Conservation (phyloP, 2,329 filamentous ascomycete species). For the Colletotrichum sp. region DNA sequence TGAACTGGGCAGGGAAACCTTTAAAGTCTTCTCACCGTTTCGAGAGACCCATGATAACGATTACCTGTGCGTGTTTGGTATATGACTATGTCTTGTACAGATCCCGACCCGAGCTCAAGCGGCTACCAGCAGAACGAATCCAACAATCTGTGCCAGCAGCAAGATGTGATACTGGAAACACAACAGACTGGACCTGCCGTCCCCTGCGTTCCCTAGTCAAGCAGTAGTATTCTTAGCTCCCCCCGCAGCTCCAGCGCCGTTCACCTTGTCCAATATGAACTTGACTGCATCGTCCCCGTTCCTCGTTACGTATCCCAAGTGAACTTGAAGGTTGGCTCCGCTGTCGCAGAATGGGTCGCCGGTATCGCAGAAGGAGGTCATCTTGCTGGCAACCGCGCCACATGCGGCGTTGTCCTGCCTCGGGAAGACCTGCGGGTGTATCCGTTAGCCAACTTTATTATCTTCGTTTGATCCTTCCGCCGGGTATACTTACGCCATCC, state of each 20-base stretch:
- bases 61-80: not conserved
- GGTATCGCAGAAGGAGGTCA: conserved; percentile 45
- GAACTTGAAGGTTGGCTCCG: conserved; percentile 32
- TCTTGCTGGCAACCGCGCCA: conserved; percentile 35
- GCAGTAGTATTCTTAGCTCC: not conserved
- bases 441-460: not conserved
- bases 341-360: conserved; percentile 45
- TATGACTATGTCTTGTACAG: not conserved
- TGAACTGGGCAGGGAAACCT: too few species aligned
- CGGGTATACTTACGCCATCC: conserved; percentile 38
- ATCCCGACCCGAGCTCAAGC: not conserved
- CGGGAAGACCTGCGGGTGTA: conserved; percentile 34
- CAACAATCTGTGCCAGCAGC: not conserved
- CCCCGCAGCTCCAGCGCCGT: not conserved
- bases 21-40: too few species aligned
- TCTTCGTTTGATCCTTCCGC: not conserved
- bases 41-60: too few species aligned
- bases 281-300: conserved; percentile 38
- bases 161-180: not conserved
- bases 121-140: not conserved
- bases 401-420: conserved; percentile 37
- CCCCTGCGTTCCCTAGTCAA: not conserved
- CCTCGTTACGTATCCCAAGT: conserved; percentile 37
- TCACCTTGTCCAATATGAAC: conserved; percentile 34
- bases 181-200: not conserved